Conservation (phyloP, 176 grass and related monocot species). For the Carex pumila region DNA sequence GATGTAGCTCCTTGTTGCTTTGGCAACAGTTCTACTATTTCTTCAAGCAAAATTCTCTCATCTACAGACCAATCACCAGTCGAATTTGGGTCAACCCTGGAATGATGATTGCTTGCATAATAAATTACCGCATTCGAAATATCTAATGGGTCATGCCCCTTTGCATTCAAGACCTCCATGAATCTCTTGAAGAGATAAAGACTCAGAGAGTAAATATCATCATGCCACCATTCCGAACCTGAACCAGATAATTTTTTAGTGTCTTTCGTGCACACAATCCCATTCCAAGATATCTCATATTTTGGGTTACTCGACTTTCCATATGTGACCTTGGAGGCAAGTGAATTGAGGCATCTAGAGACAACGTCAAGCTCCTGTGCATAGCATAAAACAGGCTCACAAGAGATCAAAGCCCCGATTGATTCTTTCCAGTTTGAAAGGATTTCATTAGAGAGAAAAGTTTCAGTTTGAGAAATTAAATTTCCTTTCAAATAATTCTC, state of each 20-base stretch:
- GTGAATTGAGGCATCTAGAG: constrained; percentile 65
- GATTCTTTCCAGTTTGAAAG: constrained; percentile 78
- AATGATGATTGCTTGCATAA: constrained; percentile 59
- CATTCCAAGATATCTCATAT: background rate
- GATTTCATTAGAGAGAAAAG: constrained; percentile 51
- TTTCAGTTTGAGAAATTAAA: constrained; percentile 73
- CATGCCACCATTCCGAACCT: constrained; percentile 58
- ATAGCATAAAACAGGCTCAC: constrained; percentile 51
- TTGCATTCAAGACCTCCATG: constrained; percentile 68
- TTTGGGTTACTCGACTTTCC: background rate
- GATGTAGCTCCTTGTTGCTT: constrained; percentile 62
- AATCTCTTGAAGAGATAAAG: constrained; percentile 82
- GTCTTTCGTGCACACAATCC: background rate
- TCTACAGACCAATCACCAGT: constrained; percentile 60
- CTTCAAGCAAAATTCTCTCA: constrained; percentile 81
- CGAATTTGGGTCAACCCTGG: constrained; percentile 47
- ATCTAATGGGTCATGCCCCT: constrained; percentile 51
- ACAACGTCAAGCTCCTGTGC: constrained; percentile 64
- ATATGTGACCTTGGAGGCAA: constrained; percentile 39
- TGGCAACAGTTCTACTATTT: constrained; percentile 82
- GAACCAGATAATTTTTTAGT: background rate
- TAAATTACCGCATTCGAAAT: constrained; percentile 56
- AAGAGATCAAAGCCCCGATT: constrained; percentile 62
- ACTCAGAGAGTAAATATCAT: constrained; percentile 66
- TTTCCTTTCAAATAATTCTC: constrained; percentile 74